Conservation (phyloP, 2,329 filamentous ascomycete species). For the Rhinocladiella mackenziei region DNA sequence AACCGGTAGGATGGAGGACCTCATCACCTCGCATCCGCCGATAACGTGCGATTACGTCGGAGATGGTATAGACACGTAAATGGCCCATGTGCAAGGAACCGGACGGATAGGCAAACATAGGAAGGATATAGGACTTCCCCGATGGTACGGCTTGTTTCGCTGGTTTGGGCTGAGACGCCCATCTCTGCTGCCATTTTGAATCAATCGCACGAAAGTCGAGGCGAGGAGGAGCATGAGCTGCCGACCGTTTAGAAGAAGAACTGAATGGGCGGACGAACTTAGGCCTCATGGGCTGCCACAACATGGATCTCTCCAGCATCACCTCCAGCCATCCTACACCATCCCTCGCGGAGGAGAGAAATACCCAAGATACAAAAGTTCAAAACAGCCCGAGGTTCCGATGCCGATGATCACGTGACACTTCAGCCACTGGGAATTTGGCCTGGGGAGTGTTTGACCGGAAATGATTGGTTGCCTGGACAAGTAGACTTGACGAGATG, state of each 20-base stretch:
- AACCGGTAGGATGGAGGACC: slow-evolving; percentile 86
- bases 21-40: slow-evolving; percentile 68
- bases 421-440: too few relatives aligned
- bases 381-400: too few relatives aligned
- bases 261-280: slow-evolving; percentile 11
- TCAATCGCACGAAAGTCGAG: slow-evolving; percentile 48
- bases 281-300: slow-evolving; percentile 6
- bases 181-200: slow-evolving; percentile 53
- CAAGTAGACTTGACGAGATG: too few relatives aligned
- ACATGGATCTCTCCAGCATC: slow-evolving; percentile 7
- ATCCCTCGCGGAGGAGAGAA: neutral
- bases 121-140: slow-evolving; percentile 64
- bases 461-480: too few relatives aligned
- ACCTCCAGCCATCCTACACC: slow-evolving; percentile 17
- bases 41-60: slow-evolving; percentile 77
- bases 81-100: slow-evolving; percentile 83
- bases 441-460: too few relatives aligned
- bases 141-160: neutral
- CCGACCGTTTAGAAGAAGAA: slow-evolving; percentile 2
- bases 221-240: slow-evolving; percentile 11
- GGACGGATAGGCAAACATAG: slow-evolving; percentile 93
- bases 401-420: too few relatives aligned
- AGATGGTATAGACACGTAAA: slow-evolving; percentile 83
- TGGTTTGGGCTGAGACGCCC: slow-evolving; percentile 32
- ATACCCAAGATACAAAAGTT: too few relatives aligned